Percentiles rank a stretch among this genome's conserved stretches.
Conservation (phyloP, 2,329 filamentous ascomycete genomes). For the Lasiodiplodia citricola region DNA sequence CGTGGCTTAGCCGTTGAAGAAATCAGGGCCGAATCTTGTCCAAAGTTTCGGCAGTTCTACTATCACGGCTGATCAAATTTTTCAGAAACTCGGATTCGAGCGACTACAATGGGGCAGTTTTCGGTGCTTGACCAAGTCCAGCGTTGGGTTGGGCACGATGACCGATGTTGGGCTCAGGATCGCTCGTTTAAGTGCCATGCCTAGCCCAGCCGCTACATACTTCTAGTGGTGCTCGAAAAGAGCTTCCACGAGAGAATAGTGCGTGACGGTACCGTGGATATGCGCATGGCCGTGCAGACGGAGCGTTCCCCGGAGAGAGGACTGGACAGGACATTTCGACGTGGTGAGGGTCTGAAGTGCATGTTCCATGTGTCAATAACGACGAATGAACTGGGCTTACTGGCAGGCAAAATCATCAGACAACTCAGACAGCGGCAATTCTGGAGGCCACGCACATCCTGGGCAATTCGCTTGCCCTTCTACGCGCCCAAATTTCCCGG, state of each 20-base stretch:
- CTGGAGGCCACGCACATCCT: neutral
- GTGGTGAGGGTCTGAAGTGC: neutral
- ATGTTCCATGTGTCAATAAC: neutral
- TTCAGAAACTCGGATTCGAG: neutral
- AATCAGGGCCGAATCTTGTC: neutral
- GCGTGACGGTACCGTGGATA: neutral
- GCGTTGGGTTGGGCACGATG: neutral
- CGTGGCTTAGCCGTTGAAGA: slow-evolving; percentile 2
- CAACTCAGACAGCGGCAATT: neutral
- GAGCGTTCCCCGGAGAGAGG: neutral
- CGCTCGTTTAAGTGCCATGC: neutral
- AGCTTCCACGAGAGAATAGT: neutral
- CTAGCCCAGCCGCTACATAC: neutral
- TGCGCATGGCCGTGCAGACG: neutral
- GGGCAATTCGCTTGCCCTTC: neutral
- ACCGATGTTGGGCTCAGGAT: neutral
- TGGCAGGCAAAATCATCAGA: neutral
- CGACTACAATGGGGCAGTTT: neutral
- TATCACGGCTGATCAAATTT: neutral
- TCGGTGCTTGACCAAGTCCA: neutral
- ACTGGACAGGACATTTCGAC: neutral
- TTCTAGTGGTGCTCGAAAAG: neutral
- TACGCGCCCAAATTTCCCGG: neutral
- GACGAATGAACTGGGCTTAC: neutral
- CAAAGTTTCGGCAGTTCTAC: neutral